phyloP scores from a whole-genome alignment of 306 rosid genomes.

The Benincasa hispida region DNA sequence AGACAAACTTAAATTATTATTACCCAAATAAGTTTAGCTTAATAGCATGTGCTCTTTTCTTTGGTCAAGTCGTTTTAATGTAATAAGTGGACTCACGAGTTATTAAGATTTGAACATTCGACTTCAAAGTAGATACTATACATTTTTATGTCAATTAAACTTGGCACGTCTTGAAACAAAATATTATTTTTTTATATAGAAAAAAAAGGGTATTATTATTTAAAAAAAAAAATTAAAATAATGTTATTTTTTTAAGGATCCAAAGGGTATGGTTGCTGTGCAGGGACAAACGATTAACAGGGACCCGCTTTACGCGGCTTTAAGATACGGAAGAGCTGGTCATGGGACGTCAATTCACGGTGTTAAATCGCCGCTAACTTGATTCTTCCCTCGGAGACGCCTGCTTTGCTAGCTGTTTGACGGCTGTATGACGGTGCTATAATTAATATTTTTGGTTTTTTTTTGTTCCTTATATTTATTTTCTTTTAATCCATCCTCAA shows the following conservation, averaged over 20 bases:
- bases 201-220: no score
- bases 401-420: background rate
- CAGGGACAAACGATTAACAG: conserved; percentile 12
- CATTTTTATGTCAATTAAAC: no score
- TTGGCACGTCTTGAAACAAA: no score
- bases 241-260: background rate
- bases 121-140: no score
- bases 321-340: background rate
- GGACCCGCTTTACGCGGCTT: conserved; percentile 34
- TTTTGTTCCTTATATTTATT: background rate
- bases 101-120: no score
- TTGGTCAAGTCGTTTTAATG: no score
- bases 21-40: no score
- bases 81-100: no score
- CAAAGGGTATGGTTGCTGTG: conserved; percentile 4
- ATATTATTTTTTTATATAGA: no score
- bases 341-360: background rate
- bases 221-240: no score
- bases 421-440: conserved; percentile 1
- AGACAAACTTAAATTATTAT: no score
- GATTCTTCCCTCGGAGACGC: background rate
- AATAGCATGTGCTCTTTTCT: no score
- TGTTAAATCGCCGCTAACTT: background rate
- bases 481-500: background rate
- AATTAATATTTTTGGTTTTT: background rate